These are phyloP conservation scores for Aspergillus spinulosporus DNA, from an alignment of 2,329 filamentous ascomycete species.

Conservation along the genomic window DNA sequence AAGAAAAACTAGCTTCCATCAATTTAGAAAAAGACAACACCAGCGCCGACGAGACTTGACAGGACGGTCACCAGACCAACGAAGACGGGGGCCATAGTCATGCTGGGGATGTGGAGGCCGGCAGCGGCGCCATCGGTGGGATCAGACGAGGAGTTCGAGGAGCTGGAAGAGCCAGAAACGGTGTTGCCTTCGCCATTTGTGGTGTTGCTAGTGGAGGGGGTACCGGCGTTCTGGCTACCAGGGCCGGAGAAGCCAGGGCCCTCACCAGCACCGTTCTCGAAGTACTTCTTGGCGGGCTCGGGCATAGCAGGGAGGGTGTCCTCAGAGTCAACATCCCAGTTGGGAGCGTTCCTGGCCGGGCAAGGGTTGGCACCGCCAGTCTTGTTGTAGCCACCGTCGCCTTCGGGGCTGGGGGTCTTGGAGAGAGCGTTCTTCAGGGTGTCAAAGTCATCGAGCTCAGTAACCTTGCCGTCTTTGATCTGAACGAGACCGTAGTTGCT, in stretches of 20 bases:
- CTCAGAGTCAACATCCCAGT: conserved; percentile 58
- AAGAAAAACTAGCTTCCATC: conserved; percentile 7
- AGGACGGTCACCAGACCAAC: conserved; percentile 54
- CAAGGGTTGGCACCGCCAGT: conserved; percentile 55
- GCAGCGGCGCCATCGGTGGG: conserved; percentile 46
- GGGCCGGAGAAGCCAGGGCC: conserved; percentile 57
- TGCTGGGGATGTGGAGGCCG: conserved; percentile 46
- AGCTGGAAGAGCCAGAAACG: conserved; percentile 20
- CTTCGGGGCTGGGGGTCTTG: conserved; percentile 53
- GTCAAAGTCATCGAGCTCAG: conserved; percentile 63
- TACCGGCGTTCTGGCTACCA: conserved; percentile 59
- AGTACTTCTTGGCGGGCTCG: conserved; percentile 54
- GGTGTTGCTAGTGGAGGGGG: conserved; percentile 50
- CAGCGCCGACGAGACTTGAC: conserved; percentile 56
- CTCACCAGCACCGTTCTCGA: conserved; percentile 59
- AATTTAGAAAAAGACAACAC: conserved; percentile 35
- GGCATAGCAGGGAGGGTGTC: conserved; percentile 60
- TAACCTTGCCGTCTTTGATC: conserved; percentile 57
- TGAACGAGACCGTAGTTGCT: conserved; percentile 79
- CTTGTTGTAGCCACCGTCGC: conserved; percentile 61
- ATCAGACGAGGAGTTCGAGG: conserved; percentile 25
- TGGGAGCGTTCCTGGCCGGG: conserved; percentile 52
- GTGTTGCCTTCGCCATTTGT: conserved; percentile 52
- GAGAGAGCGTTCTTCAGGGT: conserved; percentile 54
- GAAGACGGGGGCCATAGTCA: conserved; percentile 53